Base-by-base conservation (phyloP, 495 filamentous ascomycete species). In the Penicillium bialowiezense region DNA sequence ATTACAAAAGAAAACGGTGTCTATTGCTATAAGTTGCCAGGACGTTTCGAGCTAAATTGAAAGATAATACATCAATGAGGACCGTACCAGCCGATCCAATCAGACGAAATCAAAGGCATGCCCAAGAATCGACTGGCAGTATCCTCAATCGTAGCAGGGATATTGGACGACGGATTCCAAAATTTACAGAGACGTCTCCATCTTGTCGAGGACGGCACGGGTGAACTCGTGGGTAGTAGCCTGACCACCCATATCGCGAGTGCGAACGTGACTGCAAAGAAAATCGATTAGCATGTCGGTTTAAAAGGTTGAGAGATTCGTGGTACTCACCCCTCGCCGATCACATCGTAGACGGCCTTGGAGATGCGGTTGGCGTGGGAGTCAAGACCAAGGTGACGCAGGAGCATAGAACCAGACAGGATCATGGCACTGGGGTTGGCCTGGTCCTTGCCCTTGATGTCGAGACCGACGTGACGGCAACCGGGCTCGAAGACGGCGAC, bases 391-490 rank as follows among this genome's bases (percentile, higher is more conserved):
- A 98, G 77, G 74, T 98, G 93, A 58, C 93, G 85, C 67, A 98
- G 79, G 54, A 98, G 83, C 93, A 98, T 98, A 58, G 90, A 86
- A 31, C 90, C 91, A 53, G 89, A 95, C 41, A 98, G 85, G 40
- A 98, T 80, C 72, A 98, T 83, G 50, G 93, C 93, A 38, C 90
- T 96, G 21, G 93, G 93, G 81, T 98, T 98, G 41, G 93, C 93
- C 75, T 98, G 90, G 70, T 97, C 91, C 76, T 95, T 95, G 71
- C 95, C 93, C 79, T 97, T 92, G 74, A 98, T 98, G 65, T 98
- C 93, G 14, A 98, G 86, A 70, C 93, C 93, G 55, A 98, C 93
- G 78, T 98, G 93, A 68, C 93, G 82, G 82, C 93, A 98, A 44
- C 93, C 93, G 54, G 93, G 93, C 79, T 98, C 93, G 72, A 98